Base-by-base conservation (phyloP, 139 green algal genomes). In the Desmodesmus armatus region DNA sequence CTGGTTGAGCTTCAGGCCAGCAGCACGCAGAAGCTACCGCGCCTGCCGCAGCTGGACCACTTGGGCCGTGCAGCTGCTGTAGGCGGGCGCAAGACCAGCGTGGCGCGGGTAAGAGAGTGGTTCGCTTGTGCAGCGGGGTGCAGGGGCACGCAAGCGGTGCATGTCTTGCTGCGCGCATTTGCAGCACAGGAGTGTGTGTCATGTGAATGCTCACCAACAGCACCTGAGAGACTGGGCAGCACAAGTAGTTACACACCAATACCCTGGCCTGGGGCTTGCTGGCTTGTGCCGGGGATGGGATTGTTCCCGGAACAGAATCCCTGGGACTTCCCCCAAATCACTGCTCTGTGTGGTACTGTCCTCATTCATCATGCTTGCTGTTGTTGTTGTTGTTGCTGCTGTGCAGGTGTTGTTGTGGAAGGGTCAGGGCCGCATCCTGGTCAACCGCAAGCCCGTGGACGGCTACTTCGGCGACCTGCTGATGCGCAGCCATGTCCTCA, bases 381-480 rank as follows among this genome's bases (percentile, higher is more conserved):
- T 69, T 6, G 19, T 29, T 2, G 31, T 3, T 72, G 63, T 1
- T 72, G 71, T 43, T 76, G 67, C 67, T 29, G 53, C 31, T 83
- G 69, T 80, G 72, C 84, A 88, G 84, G 84, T 92, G 58, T 49
- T 44, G 9, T n/a, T 92, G 13, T 94, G 91, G 78, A 60, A 62
- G 60, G 95, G 94, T 29, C 27, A 51, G 39, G 92, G 94, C 19
- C 71, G 85, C 6, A 88, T 98, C 3, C 78, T 87, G 6, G 87
- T 99, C 37, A 99, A 99, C 88, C 82, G 89, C 21, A 71, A 81
- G n/a, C 89, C 90, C 0, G 73, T 95, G 0, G 91, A 96, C 72
- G 62, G 66, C 0, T 97, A 97, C 87, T 98, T 99, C 53, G 43
- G 73, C 1, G 82, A 93, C 53, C 39, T 96, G n/a, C 5, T 70